Evolutionary conservation across 2,329 filamentous ascomycete species (phyloP).

Genomic region (Periconia sp.): DNA sequence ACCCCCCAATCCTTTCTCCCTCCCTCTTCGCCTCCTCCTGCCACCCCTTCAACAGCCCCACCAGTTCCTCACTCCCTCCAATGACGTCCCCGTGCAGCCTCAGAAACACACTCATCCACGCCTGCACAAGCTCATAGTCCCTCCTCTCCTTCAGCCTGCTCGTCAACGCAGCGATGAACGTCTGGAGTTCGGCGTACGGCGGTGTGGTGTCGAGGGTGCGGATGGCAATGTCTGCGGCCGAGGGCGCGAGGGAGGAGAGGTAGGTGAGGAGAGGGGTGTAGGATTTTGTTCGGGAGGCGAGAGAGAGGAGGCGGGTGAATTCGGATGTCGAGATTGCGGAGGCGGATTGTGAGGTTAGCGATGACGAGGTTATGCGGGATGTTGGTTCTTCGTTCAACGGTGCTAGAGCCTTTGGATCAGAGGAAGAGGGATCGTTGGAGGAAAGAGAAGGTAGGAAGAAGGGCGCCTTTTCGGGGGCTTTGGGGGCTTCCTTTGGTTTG

Average conservation of each 20-base stretch:
- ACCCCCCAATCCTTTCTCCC: constrained; percentile 69
- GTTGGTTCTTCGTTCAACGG: constrained; percentile 25
- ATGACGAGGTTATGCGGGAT: constrained; percentile 43
- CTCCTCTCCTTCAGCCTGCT: constrained; percentile 69
- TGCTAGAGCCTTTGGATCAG: constrained; percentile 12
- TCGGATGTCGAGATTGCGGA: constrained; percentile 38
- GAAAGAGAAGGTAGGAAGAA: constrained; percentile 85
- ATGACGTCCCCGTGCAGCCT: constrained; percentile 74
- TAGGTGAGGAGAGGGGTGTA: constrained; percentile 76
- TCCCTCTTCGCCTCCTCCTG: constrained; percentile 75
- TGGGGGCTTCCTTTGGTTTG: constrained; percentile 89
- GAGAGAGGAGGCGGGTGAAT: constrained; percentile 58
- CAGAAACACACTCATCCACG: constrained; percentile 96
- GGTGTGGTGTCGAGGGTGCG: constrained; percentile 69
- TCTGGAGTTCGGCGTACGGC: constrained; percentile 71
- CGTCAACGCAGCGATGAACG: constrained; percentile 84
- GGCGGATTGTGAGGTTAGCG: constrained; percentile 35
- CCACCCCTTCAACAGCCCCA: constrained; percentile 71
- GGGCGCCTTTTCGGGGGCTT: constrained; percentile 89
- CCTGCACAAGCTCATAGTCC: constrained; percentile 93
- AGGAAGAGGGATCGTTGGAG: constrained; percentile 22
- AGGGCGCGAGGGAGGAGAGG: constrained; percentile 80
- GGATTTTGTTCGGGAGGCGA: constrained; percentile 48
- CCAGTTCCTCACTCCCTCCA: constrained; percentile 57
- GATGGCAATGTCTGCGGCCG: constrained; percentile 88